These are phyloP conservation scores for Colletotrichum shisoi DNA, from an alignment of 2,329 filamentous ascomycete genomes.

Conservation along the genomic window DNA sequence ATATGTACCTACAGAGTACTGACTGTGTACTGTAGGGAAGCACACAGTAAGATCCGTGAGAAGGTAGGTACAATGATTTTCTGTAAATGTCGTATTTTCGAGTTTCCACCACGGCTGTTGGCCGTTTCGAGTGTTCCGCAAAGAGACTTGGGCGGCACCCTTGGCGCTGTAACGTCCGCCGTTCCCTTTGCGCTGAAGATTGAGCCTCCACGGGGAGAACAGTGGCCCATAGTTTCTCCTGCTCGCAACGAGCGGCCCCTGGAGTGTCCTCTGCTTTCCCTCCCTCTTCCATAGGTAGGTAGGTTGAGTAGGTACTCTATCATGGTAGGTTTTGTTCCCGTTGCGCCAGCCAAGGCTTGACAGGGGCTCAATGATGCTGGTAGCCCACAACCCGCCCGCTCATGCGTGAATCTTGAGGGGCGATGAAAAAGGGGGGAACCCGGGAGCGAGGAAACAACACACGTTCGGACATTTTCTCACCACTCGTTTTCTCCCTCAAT, in stretches of 20 bases:
- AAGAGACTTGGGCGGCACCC: conserved; percentile 25
- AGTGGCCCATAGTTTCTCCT: not conserved
- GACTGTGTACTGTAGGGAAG: too few species aligned
- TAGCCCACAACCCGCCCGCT: conserved; percentile 26
- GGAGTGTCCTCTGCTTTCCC: not conserved
- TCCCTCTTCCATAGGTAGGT: too few species aligned
- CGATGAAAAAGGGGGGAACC: conserved; percentile 17
- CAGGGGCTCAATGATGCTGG: conserved; percentile 8
- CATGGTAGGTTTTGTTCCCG: not conserved
- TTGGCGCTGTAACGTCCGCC: conserved; percentile 34
- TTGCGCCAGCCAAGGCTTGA: conserved; percentile 5
- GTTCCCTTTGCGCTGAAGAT: conserved; percentile 8
- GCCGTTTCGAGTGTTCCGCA: conserved; percentile 10
- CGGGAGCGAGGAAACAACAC: conserved; percentile 34
- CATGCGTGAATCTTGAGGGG: conserved; percentile 15
- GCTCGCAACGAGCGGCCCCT: not conserved
- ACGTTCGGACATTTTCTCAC: conserved; percentile 34
- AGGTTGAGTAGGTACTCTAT: not conserved
- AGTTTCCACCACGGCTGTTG: not conserved
- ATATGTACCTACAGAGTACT: too few species aligned
- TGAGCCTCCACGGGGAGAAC: not conserved
- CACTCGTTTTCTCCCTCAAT: not conserved
- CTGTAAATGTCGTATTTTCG: not conserved
- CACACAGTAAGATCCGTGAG: not conserved
- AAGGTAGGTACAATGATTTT: not conserved